Evolutionary conservation across 805 yeast genomes (phyloP).

Genomic region (Metschnikowia arizonensis): DNA sequence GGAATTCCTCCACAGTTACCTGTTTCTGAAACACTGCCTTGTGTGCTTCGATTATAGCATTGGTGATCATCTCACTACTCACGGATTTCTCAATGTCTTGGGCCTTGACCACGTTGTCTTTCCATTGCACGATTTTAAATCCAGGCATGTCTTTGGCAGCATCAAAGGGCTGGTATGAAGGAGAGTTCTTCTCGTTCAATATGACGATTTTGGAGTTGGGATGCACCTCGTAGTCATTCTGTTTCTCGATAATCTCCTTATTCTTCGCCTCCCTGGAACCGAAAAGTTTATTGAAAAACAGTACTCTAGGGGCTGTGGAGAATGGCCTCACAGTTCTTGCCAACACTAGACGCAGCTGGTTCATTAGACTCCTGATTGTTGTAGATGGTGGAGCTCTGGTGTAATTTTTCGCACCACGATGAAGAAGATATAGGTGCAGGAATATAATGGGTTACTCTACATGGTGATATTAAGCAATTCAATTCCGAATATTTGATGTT

Average conservation of each 20-base stretch:
- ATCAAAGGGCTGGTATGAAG: constrained; percentile 24
- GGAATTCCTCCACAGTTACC: constrained; percentile 7
- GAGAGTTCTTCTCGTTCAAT: constrained; percentile 35
- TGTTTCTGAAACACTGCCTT: constrained; percentile 18
- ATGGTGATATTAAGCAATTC: not conserved
- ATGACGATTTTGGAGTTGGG: constrained; percentile 32
- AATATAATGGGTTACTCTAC: not conserved
- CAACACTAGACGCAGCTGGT: constrained; percentile 4
- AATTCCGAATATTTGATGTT: not conserved
- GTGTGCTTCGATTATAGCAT: constrained; percentile 26
- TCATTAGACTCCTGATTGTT: constrained; percentile 1
- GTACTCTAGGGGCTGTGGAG: constrained; percentile 15
- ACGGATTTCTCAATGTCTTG: constrained; percentile 29
- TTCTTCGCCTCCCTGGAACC: constrained; percentile 30
- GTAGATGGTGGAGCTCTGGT: not conserved
- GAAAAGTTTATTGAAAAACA: constrained; percentile 32
- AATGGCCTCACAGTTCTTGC: constrained; percentile 5
- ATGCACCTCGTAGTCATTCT: constrained; percentile 34
- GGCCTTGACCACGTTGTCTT: constrained; percentile 21
- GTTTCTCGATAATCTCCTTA: constrained; percentile 36
- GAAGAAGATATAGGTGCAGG: constrained; percentile 2
- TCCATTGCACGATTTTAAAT: constrained; percentile 37
- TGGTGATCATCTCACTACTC: constrained; percentile 22
- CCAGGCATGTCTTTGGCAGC: constrained; percentile 31
- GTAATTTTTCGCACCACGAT: constrained; percentile 5